Conservation (phyloP, 306 rosid species). For the Notholithocarpus densiflorus region DNA sequence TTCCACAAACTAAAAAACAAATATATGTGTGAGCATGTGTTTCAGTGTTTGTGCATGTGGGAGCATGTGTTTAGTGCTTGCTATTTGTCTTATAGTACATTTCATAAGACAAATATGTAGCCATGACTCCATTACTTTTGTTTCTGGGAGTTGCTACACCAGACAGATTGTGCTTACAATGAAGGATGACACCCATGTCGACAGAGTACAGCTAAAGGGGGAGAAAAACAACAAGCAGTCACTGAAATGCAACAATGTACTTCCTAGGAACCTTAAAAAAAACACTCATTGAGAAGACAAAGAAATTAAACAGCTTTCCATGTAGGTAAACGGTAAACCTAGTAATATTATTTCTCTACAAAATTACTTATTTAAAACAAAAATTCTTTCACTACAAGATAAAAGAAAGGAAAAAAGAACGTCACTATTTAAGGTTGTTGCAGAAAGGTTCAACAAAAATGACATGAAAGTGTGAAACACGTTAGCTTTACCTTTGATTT, state of each 20-base stretch:
- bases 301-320: neutral
- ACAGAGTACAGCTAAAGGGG: neutral
- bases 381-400: neutral
- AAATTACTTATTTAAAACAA: neutral
- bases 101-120: neutral
- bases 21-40: neutral
- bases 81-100: neutral
- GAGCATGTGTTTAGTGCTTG: neutral
- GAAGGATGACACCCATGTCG: neutral
- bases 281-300: neutral
- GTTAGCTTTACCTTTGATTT: conserved; percentile 59
- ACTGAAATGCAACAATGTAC: neutral
- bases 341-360: neutral
- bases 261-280: neutral
- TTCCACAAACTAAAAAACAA: neutral
- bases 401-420: neutral
- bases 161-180: neutral
- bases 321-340: neutral
- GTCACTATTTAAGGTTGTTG: neutral
- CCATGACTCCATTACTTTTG: neutral
- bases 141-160: neutral
- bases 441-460: neutral
- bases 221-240: neutral
- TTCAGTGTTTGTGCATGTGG: neutral
- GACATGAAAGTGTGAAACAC: neutral